Evolutionary conservation across 768 basidiomycete species (phyloP).

Genomic region (Amanita molliuscula): DNA sequence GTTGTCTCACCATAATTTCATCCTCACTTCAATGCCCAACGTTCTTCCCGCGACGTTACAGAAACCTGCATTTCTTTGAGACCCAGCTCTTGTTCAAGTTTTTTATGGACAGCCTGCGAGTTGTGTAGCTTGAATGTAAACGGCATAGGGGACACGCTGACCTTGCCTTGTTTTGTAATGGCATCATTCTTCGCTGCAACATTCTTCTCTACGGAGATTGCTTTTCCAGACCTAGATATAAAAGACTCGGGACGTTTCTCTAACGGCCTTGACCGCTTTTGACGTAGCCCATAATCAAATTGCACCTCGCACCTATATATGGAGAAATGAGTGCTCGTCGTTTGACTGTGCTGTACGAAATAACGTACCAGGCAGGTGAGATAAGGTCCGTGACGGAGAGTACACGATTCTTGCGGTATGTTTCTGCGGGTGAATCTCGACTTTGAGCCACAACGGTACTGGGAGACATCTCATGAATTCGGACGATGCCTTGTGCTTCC

Average conservation of each 20-base stretch:
- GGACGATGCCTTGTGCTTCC: constrained; percentile 18
- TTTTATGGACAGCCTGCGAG: constrained; percentile 59
- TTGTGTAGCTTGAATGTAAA: background rate
- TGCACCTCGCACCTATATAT: constrained; percentile 66
- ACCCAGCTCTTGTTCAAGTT: constrained; percentile 63
- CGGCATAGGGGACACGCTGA: constrained; percentile 17
- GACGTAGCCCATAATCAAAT: constrained; percentile 64
- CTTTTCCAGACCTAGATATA: constrained; percentile 44
- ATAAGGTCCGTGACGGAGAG: constrained; percentile 58
- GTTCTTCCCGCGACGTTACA: constrained; percentile 50
- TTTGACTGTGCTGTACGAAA: background rate
- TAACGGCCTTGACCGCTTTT: constrained; percentile 39
- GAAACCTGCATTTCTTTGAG: constrained; percentile 45
- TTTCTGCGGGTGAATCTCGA: constrained; percentile 23
- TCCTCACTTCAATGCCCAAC: constrained; percentile 63
- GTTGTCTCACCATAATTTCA: constrained; percentile 10
- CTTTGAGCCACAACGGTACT: background rate
- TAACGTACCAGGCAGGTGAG: constrained; percentile 46
- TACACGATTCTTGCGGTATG: constrained; percentile 32
- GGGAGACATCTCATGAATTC: background rate
- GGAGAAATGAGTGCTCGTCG: constrained; percentile 1
- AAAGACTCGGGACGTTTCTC: constrained; percentile 46
- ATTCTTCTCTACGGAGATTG: constrained; percentile 40
- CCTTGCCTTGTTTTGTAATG: constrained; percentile 43
- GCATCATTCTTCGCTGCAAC: constrained; percentile 47